Evolutionary conservation across 2,329 filamentous ascomycete species (phyloP), one percentile per base, ranked within the genome.

Genomic region (Aspergillus calidoustus): DNA sequence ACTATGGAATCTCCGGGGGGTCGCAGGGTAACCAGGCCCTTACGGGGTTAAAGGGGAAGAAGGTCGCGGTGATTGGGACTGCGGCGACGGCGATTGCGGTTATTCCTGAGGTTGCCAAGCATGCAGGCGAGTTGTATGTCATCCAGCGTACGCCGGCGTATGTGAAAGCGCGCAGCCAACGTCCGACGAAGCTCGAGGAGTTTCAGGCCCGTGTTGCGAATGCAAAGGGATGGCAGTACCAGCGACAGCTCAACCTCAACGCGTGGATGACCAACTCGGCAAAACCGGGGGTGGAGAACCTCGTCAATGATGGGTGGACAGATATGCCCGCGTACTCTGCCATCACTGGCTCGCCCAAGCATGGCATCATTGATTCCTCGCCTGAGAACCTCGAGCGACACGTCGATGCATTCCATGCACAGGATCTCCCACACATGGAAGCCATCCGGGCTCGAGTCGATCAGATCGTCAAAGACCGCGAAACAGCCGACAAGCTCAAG

Each of bases 401-500:
- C 22, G 22, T 41, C 9, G 34, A 41, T 13, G 34, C 34, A 1
- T 41, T 41, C 11, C 34, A 41, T 11, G 34, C 34, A 3, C 11
- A 15, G 34, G 34, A 41, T 41, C 34, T 41, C 9, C 34, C 34
- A 1, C 4, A 5, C 5, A 41, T 41, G 34, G 34, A 41, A 15
- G 11, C 34, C 9, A 60, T 65, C 15, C 64, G 61, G 1, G 72
- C 71, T 3, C 80, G 83, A 2, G 76, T 82, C 6, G 80, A 83
- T n/a, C 67, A 76, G 0, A 72, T 83, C n/a, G 86, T 89, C n/a
- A 72, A 81, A 43, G 81, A 89, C 65, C 72, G 73, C 11, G 72
- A 71, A 1, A 85, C 81, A 0, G 86, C 87, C 0, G 78, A 80
- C 30, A 79, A 73, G 2, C 78, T 89, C 7, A 85, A 86, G 68